These are phyloP conservation scores for Botrytis fabae DNA, from an alignment of 2,329 filamentous ascomycete species.

Conservation along the genomic window DNA sequence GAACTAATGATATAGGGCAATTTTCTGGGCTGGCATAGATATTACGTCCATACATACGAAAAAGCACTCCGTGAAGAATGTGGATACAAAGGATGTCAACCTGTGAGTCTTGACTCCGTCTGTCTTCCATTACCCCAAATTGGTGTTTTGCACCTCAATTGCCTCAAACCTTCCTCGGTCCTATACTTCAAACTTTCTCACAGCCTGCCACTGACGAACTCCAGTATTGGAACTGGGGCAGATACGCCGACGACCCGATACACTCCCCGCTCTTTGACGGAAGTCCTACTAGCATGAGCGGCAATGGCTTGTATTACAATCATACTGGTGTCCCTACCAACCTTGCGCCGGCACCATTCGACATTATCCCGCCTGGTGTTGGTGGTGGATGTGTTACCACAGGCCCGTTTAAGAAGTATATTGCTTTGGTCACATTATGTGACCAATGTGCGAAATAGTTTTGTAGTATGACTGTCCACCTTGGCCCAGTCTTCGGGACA, in stretches of 20 bases:
- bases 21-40: slow-evolving; percentile 48
- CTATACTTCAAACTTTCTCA: background rate
- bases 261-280: slow-evolving; percentile 57
- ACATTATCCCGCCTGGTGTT: slow-evolving; percentile 45
- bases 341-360: slow-evolving; percentile 26
- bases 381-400: slow-evolving; percentile 57
- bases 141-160: too few species aligned
- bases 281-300: slow-evolving; percentile 50
- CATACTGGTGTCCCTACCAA: slow-evolving; percentile 31
- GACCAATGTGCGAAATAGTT: background rate
- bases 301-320: slow-evolving; percentile 46
- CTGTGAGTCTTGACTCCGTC: slow-evolving; percentile 41
- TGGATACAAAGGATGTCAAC: slow-evolving; percentile 46
- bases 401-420: slow-evolving; percentile 48
- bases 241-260: slow-evolving; percentile 46
- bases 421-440: background rate
- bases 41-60: slow-evolving; percentile 46
- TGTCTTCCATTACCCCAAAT: background rate
- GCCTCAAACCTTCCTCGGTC: background rate
- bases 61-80: slow-evolving; percentile 46
- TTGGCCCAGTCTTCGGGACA: slow-evolving; percentile 49
- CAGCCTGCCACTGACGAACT: background rate
- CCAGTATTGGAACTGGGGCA: slow-evolving; percentile 49
- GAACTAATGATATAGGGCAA: slow-evolving; percentile 23
- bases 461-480: slow-evolving; percentile 41